Conservation (phyloP, 2,329 filamentous ascomycete genomes). For the Cercospora sesami region DNA sequence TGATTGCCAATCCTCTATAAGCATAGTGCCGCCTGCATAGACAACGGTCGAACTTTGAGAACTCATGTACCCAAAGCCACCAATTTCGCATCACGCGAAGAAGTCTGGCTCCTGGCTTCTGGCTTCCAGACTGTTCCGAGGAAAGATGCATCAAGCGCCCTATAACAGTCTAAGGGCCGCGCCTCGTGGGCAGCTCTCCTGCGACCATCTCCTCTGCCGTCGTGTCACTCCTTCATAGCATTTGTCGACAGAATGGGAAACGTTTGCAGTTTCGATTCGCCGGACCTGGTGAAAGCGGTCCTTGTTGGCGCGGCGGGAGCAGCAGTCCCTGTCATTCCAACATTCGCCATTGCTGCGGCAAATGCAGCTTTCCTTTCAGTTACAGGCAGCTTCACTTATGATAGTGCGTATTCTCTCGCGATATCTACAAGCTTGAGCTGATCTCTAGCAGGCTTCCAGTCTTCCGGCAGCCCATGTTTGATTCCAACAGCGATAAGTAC, state of each 20-base stretch:
- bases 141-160: not conserved
- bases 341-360: conserved; percentile 3
- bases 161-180: not conserved
- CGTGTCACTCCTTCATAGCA: not conserved
- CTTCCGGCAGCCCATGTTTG: not conserved
- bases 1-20: not conserved
- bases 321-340: conserved; percentile 2
- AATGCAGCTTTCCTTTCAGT: conserved; percentile 11
- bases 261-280: conserved; percentile 10
- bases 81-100: not conserved
- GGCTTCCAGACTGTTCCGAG: not conserved
- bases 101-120: not conserved
- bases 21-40: not conserved
- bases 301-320: not conserved
- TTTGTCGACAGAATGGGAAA: conserved; percentile 8
- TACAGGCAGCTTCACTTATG: not conserved
- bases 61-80: not conserved
- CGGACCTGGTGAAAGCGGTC: not conserved
- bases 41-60: not conserved
- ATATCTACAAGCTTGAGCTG: not conserved
- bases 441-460: not conserved
- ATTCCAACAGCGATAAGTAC: not conserved
- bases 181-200: not conserved
- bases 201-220: not conserved
- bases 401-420: not conserved